Evolutionary conservation across 805 yeast genomes (phyloP), one percentile per base, ranked within the genome.

Genomic region (Lipomyces orientalis): DNA sequence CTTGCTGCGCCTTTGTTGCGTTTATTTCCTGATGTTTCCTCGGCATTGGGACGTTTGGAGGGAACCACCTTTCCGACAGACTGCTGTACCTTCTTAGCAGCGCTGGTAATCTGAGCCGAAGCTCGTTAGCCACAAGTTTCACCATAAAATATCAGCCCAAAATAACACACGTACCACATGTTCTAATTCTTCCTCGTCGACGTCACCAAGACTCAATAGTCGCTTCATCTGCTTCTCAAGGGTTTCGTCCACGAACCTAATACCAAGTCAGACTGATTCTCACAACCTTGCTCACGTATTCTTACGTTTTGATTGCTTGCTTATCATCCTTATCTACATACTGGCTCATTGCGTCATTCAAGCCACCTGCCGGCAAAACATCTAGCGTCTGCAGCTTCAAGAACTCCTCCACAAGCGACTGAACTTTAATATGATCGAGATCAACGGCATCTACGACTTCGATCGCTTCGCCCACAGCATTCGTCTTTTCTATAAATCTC

Each of bases 291-390:
- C 85, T 85, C 31, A 90, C 84, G 72, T 86, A 89, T n/a, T 83
- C 85, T 54, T 25, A 61, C 61, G 70, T 57, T 61, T 85, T 86
- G 61, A 94, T 79, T 0, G 93, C 87, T 46, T 81, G 80, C 74
- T 89, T 90, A 76, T 93, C 97, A 67, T 93, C 97, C 71, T 90
- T 91, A 56, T 89, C 92, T 3, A 95, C 88, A 75, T 87, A 90
- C 64, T 83, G 84, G 62, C 85, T 84, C 1, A 95, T 85, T 0
- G 96, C 94, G 43, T 87, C 86, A 60, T 87, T 86, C 76, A 93
- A 83, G 0, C 95, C 96, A 10, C 81, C 78, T 71, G 90, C 94
- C 0, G 92, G 90, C n/a, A 94, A 77, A 56, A 94, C 78, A 2
- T 88, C 82, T 56, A 94, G 80, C 64, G 87, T 85, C 63, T 90